These are phyloP conservation scores for Ambrosia artemisiifolia DNA, from an alignment of 129 eudicot species.

Conservation along the genomic window DNA sequence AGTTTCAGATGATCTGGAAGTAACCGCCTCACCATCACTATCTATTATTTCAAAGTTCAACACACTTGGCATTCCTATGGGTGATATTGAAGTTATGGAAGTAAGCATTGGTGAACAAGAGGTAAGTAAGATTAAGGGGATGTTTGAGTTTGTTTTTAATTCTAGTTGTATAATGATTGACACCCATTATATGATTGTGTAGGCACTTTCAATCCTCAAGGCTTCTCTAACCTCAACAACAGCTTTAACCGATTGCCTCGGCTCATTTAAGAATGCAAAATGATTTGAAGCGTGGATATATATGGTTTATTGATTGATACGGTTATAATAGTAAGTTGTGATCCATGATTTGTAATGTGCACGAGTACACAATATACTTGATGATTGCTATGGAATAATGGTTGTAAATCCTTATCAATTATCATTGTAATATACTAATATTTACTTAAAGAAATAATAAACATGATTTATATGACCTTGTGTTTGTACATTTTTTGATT, in stretches of 20 bases:
- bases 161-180: not conserved
- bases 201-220: constrained; percentile 21
- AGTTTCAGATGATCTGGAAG: constrained; percentile 34
- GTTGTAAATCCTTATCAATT: not conserved
- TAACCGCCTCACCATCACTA: constrained; percentile 14
- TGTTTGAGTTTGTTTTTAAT: not conserved
- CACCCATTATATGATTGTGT: not conserved
- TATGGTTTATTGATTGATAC: not conserved
- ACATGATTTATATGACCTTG: not conserved
- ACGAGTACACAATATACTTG: not conserved
- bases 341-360: not conserved
- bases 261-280: constrained; percentile 2
- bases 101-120: constrained; percentile 34
- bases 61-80: constrained; percentile 13
- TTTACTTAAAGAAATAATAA: not conserved
- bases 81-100: constrained; percentile 40
- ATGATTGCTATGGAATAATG: not conserved
- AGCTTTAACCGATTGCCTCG: constrained; percentile 24
- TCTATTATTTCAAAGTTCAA: constrained; percentile 28
- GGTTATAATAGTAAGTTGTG: not conserved
- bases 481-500: too few relatives aligned
- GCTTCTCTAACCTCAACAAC: constrained; percentile 28
- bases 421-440: not conserved
- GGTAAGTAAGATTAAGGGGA: constrained; percentile 13
- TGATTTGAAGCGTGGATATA: constrained; percentile 1